phyloP scores from a whole-genome alignment of 1,284 basidiomycete species.

The Trichosporon sp. region DNA sequence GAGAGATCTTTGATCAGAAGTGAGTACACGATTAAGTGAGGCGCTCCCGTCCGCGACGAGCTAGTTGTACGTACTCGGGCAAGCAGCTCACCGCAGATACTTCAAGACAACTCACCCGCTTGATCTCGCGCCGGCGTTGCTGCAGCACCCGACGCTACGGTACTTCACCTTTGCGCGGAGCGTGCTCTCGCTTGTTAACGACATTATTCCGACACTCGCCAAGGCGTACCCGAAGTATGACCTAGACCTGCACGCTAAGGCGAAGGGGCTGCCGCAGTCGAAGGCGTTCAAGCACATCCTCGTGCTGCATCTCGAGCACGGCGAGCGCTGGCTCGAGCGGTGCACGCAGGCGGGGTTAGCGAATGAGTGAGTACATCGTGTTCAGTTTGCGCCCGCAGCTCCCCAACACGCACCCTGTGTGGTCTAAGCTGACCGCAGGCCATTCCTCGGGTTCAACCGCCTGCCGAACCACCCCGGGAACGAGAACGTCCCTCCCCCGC shows the following conservation, averaged over 20 bases:
- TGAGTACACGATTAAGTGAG: too few species aligned
- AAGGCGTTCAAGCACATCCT: constrained; percentile 43
- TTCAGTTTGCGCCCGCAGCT: background rate
- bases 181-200: constrained; percentile 40
- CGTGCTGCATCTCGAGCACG: constrained; percentile 41
- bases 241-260: constrained; percentile 21
- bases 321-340: constrained; percentile 28
- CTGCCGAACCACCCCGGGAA: constrained; percentile 45
- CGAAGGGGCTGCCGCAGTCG: constrained; percentile 15
- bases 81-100: constrained; percentile 31
- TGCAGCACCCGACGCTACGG: constrained; percentile 41
- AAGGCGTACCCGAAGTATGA: constrained; percentile 31
- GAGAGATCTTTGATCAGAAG: constrained; percentile 44
- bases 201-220: constrained; percentile 31
- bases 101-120: constrained; percentile 41
- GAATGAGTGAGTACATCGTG: constrained; percentile 31
- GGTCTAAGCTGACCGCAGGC: constrained; percentile 24
- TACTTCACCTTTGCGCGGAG: constrained; percentile 44
- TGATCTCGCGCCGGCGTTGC: constrained; percentile 36
- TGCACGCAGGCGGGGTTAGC: constrained; percentile 35
- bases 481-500: constrained; percentile 47
- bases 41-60: too few species aligned
- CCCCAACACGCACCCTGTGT: background rate
- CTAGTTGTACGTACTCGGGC: too few species aligned
- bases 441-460: constrained; percentile 48